phyloP scores from a whole-genome alignment of 2,329 filamentous ascomycete species.

The Thielaviopsis punctulata region DNA sequence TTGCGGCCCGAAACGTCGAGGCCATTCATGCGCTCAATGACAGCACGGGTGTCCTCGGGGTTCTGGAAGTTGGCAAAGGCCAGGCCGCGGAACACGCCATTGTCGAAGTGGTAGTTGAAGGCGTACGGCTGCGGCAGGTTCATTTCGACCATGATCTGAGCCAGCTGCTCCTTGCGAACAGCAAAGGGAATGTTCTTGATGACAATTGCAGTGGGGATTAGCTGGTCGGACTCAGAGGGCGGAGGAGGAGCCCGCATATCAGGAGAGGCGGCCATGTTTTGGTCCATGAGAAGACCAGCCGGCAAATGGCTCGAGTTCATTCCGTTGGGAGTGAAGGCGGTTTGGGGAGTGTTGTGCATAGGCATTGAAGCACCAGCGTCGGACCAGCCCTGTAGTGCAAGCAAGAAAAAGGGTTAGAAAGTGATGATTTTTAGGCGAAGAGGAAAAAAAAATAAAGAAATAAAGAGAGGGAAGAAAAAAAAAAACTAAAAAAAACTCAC shows the following conservation, averaged over 20 bases:
- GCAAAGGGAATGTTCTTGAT: slow-evolving; percentile 99
- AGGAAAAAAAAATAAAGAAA: slow-evolving; percentile 11
- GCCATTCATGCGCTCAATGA: slow-evolving; percentile 89
- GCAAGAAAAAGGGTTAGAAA: neutral
- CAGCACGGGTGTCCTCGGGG: slow-evolving; percentile 76
- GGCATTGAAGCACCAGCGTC: slow-evolving; percentile 26
- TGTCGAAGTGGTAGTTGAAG: slow-evolving; percentile 99
- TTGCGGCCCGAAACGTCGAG: slow-evolving; percentile 91
- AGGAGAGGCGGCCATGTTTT: slow-evolving; percentile 14
- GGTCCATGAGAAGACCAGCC: slow-evolving; percentile 27
- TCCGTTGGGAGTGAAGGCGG: slow-evolving; percentile 19
- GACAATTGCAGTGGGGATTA: slow-evolving; percentile 95
- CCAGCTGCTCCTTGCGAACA: slow-evolving; percentile 89
- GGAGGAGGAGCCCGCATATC: slow-evolving; percentile 23
- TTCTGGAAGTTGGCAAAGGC: slow-evolving; percentile 98
- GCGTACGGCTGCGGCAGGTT: slow-evolving; percentile 88
- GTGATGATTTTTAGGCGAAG: neutral
- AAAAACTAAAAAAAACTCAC: slow-evolving; percentile 33
- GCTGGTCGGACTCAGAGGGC: slow-evolving; percentile 52
- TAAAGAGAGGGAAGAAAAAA: neutral
- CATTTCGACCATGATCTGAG: slow-evolving; percentile 85
- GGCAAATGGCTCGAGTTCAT: slow-evolving; percentile 22
- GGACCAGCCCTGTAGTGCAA: slow-evolving; percentile 30
- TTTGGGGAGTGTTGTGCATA: slow-evolving; percentile 22
- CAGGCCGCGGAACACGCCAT: slow-evolving; percentile 86